Evolutionary conservation across 2,329 filamentous ascomycete species (phyloP).

Genomic region (Kalmusia sp.): DNA sequence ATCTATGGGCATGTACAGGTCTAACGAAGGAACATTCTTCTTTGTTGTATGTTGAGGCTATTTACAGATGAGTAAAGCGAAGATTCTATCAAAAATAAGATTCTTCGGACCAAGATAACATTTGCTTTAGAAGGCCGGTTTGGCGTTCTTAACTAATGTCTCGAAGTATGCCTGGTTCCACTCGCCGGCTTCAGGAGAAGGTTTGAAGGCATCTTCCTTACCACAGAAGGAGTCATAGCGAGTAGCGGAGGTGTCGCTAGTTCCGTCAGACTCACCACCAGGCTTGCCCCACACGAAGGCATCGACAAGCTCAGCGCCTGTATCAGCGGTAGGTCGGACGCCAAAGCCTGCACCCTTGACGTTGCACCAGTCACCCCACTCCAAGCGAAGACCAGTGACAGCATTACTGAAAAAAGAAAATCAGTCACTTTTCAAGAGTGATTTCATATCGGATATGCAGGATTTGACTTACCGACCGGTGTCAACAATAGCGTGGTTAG

Average conservation of each 20-base stretch:
- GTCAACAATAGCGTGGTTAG: constrained; percentile 36
- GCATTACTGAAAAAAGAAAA: constrained; percentile 20
- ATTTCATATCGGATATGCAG: too few species aligned
- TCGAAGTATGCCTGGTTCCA: constrained; percentile 40
- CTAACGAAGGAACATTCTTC: too few species aligned
- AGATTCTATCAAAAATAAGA: too few species aligned
- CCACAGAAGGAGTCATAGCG: constrained; percentile 21
- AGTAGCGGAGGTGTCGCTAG: constrained; percentile 2
- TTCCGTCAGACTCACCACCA: constrained; percentile 37
- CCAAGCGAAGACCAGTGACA: constrained; percentile 27
- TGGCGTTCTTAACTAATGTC: constrained; percentile 36
- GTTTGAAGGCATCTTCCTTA: constrained; percentile 24
- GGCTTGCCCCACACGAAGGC: constrained; percentile 42
- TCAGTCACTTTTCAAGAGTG: too few species aligned
- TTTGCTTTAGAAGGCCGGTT: constrained; percentile 18
- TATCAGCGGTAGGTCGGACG: constrained; percentile 19
- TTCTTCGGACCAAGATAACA: too few species aligned
- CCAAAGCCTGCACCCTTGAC: constrained; percentile 33
- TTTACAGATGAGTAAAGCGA: too few species aligned
- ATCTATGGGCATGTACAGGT: too few species aligned
- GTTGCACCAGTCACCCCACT: constrained; percentile 42
- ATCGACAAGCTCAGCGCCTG: constrained; percentile 33
- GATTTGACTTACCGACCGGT: constrained; percentile 24
- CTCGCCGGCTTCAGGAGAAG: constrained; percentile 27
- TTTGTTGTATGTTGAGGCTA: too few species aligned